Evolutionary conservation across 2,329 filamentous ascomycete genomes (phyloP).

Genomic region (Fusarium buharicum): DNA sequence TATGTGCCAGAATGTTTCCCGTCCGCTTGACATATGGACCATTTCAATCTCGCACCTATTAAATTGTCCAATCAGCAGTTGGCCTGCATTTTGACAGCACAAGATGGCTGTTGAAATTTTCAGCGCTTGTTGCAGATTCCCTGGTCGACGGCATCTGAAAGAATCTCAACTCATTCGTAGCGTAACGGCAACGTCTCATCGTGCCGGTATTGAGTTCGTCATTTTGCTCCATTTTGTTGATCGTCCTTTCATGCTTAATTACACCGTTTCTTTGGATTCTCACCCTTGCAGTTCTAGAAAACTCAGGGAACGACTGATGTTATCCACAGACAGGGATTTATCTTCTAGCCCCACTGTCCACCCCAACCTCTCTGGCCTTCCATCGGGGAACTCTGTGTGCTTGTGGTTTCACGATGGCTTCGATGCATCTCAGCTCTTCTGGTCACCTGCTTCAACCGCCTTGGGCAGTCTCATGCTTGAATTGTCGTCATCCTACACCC

Average conservation of each 20-base stretch:
- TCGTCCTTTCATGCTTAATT: conserved; percentile 41
- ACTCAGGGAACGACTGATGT: conserved; percentile 26
- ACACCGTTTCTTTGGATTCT: conserved; percentile 33
- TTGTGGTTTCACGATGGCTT: conserved; percentile 2
- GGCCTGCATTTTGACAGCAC: conserved; percentile 1
- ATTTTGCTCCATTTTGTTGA: conserved; percentile 20
- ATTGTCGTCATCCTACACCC: neutral
- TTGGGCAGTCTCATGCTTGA: neutral
- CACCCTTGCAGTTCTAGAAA: conserved; percentile 39
- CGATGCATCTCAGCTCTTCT: conserved; percentile 4
- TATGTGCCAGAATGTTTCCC: conserved; percentile 31
- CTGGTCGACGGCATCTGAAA: conserved; percentile 2
- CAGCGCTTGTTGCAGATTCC: conserved; percentile 14
- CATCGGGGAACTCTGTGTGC: neutral
- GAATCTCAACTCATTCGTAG: conserved; percentile 4
- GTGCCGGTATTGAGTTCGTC: conserved; percentile 13
- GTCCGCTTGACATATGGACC: conserved; percentile 6
- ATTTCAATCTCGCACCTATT: conserved; percentile 16
- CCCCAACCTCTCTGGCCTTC: conserved; percentile 14
- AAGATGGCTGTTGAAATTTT: conserved; percentile 31
- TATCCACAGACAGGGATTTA: conserved; percentile 24
- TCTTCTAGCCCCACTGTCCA: conserved; percentile 11
- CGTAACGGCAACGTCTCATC: conserved; percentile 11
- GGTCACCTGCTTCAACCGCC: conserved; percentile 8
- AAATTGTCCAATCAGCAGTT: conserved; percentile 23